A percentile compares a stretch with the other conserved stretches of the same genome.
Conservation (phyloP, 768 basidiomycete species). For the Gymnopilus dilepis region DNA sequence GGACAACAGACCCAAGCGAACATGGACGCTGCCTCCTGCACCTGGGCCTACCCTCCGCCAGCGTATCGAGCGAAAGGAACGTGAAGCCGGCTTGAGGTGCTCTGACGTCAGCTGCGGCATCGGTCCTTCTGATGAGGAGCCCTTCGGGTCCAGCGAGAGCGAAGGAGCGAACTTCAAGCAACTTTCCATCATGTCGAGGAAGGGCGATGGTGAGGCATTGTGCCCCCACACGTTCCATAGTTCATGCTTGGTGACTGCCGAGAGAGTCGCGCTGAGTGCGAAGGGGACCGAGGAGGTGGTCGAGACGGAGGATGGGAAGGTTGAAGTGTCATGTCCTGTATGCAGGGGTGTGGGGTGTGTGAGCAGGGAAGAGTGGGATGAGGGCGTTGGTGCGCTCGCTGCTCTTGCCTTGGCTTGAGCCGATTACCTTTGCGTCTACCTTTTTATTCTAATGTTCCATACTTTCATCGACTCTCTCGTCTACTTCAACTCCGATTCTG, state of each 20-base stretch:
- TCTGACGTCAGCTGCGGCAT: slow-evolving; percentile 75
- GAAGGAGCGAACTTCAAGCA: slow-evolving; percentile 33
- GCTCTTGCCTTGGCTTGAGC: slow-evolving; percentile 11
- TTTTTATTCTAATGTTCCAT: not conserved
- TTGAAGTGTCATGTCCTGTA: slow-evolving; percentile 78
- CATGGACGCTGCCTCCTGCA: slow-evolving; percentile 26
- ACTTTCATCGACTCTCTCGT: not conserved
- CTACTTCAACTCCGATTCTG: not conserved
- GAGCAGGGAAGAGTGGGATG: slow-evolving; percentile 63
- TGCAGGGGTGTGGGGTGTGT: slow-evolving; percentile 71
- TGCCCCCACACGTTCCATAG: slow-evolving; percentile 77
- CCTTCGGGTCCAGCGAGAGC: slow-evolving; percentile 40
- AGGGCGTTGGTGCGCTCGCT: slow-evolving; percentile 40
- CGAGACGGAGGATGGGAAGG: slow-evolving; percentile 34
- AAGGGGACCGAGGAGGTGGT: slow-evolving; percentile 51
- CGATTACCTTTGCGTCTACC: not conserved
- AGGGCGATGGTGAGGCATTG: slow-evolving; percentile 34
- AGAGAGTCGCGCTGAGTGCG: slow-evolving; percentile 60
- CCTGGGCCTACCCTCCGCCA: slow-evolving; percentile 48
- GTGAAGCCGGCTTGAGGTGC: slow-evolving; percentile 75
- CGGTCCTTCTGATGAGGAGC: slow-evolving; percentile 78
- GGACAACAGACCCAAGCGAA: slow-evolving; percentile 18
- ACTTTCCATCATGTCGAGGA: slow-evolving; percentile 40
- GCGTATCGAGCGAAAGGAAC: slow-evolving; percentile 73
- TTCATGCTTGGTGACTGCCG: slow-evolving; percentile 72